A percentile compares a stretch with the other conserved stretches of the same genome.
Evolutionary conservation across 1,284 basidiomycete species (phyloP).

Genomic region (Macrocystidia cucumis): DNA sequence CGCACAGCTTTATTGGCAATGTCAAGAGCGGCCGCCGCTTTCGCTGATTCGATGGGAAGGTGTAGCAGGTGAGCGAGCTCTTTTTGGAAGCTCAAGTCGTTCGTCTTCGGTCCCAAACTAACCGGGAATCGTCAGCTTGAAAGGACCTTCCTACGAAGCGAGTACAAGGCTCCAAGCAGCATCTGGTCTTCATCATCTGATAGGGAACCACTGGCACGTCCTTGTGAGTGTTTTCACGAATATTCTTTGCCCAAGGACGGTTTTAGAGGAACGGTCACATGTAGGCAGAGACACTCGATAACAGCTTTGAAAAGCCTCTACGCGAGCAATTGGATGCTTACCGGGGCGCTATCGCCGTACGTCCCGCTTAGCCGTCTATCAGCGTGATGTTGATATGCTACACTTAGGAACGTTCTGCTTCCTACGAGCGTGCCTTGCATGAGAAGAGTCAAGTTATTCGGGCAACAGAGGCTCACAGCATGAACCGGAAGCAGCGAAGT

Average conservation of each 20-base stretch:
- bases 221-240: conserved; percentile 47
- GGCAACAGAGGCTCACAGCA: conserved; percentile 83
- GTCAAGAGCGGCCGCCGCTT: conserved; percentile 79
- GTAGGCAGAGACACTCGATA: conserved; percentile 81
- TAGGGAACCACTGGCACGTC: conserved; percentile 90
- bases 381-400: conserved; percentile 3
- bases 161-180: conserved; percentile 74
- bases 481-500: conserved; percentile 84
- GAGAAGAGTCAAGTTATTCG: conserved; percentile 84
- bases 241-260: not conserved
- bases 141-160: conserved; percentile 75
- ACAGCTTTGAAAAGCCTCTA: conserved; percentile 86
- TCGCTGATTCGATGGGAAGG: conserved; percentile 81
- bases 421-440: conserved; percentile 72
- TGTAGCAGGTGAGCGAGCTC: conserved; percentile 62
- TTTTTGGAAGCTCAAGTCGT: conserved; percentile 1
- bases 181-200: conserved; percentile 87
- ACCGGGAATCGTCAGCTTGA: conserved; percentile 57
- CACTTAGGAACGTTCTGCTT: conserved; percentile 63
- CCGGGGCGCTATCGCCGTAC: conserved; percentile 61
- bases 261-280: too few species aligned
- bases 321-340: conserved; percentile 82
- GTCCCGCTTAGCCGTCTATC: conserved; percentile 16
- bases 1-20: conserved; percentile 78
- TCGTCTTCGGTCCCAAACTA: too few species aligned